phyloP scores from a whole-genome alignment of 169 alveolate genomes.

The Plasmodium gallinaceum region DNA sequence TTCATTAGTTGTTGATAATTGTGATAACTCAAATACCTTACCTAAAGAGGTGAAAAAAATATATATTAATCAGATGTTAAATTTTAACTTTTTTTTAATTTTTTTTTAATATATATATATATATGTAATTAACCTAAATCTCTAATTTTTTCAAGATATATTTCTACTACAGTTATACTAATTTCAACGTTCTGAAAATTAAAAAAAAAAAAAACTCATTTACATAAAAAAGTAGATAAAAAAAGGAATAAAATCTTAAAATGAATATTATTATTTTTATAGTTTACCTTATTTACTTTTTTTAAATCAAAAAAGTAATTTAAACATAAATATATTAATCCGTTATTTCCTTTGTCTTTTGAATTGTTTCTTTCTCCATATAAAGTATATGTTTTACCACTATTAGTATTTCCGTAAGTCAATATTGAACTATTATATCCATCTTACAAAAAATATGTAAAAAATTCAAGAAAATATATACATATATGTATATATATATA shows the following conservation, averaged over 20 bases:
- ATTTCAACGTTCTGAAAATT: slow-evolving; percentile 43
- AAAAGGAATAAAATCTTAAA: not conserved
- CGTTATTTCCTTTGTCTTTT: slow-evolving; percentile 9
- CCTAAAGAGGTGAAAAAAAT: not conserved
- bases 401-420: slow-evolving; percentile 72
- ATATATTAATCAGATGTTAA: not conserved
- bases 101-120: slow-evolving; percentile 3
- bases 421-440: slow-evolving; percentile 74
- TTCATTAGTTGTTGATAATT: slow-evolving; percentile 47
- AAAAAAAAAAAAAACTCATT: not conserved
- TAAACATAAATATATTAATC: slow-evolving; percentile 39
- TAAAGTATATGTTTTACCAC: slow-evolving; percentile 72
- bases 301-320: slow-evolving; percentile 47
- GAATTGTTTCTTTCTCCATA: slow-evolving; percentile 40
- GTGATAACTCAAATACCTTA: slow-evolving; percentile 57
- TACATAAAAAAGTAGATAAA: no score
- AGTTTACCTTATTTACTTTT: slow-evolving; percentile 35
- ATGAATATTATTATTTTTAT: not conserved
- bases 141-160: slow-evolving; percentile 66
- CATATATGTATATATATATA: slow-evolving; percentile 4
- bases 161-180: slow-evolving; percentile 46
- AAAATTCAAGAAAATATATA: slow-evolving; percentile 5
- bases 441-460: slow-evolving; percentile 13
- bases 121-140: slow-evolving; percentile 27
- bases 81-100: not conserved